Evolutionary conservation across 805 yeast species (phyloP).

Genomic region (Komagataella populi): DNA sequence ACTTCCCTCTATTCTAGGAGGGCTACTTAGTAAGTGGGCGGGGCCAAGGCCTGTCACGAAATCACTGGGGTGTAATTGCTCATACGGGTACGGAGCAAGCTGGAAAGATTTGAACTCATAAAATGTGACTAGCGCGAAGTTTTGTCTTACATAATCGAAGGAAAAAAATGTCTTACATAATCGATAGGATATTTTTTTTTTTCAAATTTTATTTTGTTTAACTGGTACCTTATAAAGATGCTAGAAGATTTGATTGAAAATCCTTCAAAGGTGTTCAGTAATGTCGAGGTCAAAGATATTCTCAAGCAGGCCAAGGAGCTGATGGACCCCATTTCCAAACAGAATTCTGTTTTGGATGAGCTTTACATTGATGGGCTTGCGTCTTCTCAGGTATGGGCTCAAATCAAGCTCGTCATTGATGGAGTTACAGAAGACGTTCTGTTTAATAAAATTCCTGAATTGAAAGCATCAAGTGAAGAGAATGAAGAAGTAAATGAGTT

Average conservation of each 20-base stretch:
- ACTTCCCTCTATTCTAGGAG: too few relatives aligned
- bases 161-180: not conserved
- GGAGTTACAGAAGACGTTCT: conserved; percentile 56
- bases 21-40: too few relatives aligned
- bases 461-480: conserved; percentile 20
- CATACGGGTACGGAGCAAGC: not conserved
- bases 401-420: conserved; percentile 73
- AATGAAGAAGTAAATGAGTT: conserved; percentile 3
- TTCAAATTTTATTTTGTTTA: not conserved
- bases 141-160: not conserved
- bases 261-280: not conserved
- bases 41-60: too few relatives aligned
- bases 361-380: conserved; percentile 77
- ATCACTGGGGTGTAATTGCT: too few relatives aligned
- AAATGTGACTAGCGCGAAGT: not conserved
- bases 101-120: not conserved
- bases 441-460: conserved; percentile 37
- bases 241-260: not conserved
- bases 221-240: not conserved
- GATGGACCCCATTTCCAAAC: conserved; percentile 38
- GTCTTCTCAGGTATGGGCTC: conserved; percentile 89
- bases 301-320: conserved; percentile 27
- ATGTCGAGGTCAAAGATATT: conserved; percentile 4
- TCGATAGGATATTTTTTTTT: not conserved
- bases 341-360: conserved; percentile 59